Evolutionary conservation across 2,329 filamentous ascomycete species (phyloP), one percentile per base, ranked within the genome.

Genomic region (Paraconiothyrium brasiliense): DNA sequence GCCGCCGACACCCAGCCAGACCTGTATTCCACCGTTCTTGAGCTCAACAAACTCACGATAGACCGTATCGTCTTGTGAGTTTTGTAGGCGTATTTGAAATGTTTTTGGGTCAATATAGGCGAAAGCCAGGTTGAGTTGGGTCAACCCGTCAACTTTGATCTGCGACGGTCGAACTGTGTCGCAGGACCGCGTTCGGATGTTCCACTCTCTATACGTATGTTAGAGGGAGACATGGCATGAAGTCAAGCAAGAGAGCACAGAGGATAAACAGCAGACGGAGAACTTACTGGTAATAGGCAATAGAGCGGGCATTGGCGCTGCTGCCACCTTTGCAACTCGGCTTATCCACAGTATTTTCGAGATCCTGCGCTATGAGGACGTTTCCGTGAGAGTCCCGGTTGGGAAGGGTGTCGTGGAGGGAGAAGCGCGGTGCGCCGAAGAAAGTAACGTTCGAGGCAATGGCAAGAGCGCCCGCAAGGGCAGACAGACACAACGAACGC

Each of bases 1-100:
- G 7, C 82, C 82, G 11, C 83, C 81, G 16, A 84, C 63, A 2
- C 72, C 69, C 37, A 83, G 75, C 65, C 69, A 80, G 3, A 72
- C 71, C 58, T 78, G 41, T 11, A 81, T 60, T 10, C 55, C 60
- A 13, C 62, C 61, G 0, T 67, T 59, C 37, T 62, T 58, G 0
- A 71, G 61, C 1, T 37, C 57, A 4, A 70, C 51, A 35, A 72
- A 71, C 11, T 72, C 58, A 10, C 32, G 49, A 44, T 71, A 74
- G 2, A 68, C 46, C 6, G 61, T 57, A n/a, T 65, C 64, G 11
- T 72, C 67, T 16, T 62, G 62, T 0, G 61, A 56, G 20, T 69
- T 61, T 57, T 68, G 64, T 1, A 62, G 50, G 3, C 46, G 20
- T 37, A 72, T 63, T 9, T 61, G 48, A 52, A 79, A 81, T 1